phyloP scores from a whole-genome alignment of 2,329 filamentous ascomycete genomes.

The Clonostachys rhizophaga region DNA sequence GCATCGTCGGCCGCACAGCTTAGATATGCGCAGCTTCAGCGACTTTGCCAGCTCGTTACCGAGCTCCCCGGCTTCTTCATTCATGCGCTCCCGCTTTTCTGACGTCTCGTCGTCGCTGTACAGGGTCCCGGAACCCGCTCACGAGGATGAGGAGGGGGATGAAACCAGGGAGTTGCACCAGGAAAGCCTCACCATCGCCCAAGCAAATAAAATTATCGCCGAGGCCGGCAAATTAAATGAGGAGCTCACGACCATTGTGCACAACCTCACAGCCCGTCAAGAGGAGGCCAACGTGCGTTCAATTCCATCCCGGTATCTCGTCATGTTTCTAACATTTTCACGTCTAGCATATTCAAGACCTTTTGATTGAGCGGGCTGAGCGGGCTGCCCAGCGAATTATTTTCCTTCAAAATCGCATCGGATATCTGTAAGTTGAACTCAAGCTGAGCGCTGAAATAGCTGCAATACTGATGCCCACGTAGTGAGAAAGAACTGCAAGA shows the following conservation, averaged over 20 bases:
- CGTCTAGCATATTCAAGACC: slow-evolving; percentile 52
- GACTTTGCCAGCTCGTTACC: slow-evolving; percentile 15
- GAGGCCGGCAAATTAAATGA: slow-evolving; percentile 37
- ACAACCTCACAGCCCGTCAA: slow-evolving; percentile 46
- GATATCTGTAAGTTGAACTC: slow-evolving; percentile 43
- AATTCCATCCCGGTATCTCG: background rate
- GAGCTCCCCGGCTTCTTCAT: slow-evolving; percentile 25
- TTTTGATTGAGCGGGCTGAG: slow-evolving; percentile 55
- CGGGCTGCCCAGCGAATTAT: slow-evolving; percentile 53
- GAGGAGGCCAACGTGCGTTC: slow-evolving; percentile 53
- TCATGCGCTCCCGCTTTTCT: slow-evolving; percentile 31
- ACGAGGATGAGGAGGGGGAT: slow-evolving; percentile 11
- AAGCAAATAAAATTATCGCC: slow-evolving; percentile 29
- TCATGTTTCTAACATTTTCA: background rate
- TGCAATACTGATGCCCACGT: slow-evolving; percentile 5
- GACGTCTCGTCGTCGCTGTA: slow-evolving; percentile 28
- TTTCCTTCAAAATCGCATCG: slow-evolving; percentile 53
- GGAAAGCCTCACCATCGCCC: slow-evolving; percentile 20
- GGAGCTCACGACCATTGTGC: slow-evolving; percentile 43
- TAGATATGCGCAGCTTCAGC: slow-evolving; percentile 14
- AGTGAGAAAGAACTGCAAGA: slow-evolving; percentile 52
- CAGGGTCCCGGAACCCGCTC: slow-evolving; percentile 15
- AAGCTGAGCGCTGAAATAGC: background rate
- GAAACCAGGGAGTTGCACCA: slow-evolving; percentile 17
- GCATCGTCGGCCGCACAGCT: slow-evolving; percentile 3